Percentiles rank a stretch among this genome's conserved stretches.
These are phyloP conservation scores for Ogataea pignaliae DNA, from an alignment of 805 yeast species.

Conservation along the genomic window DNA sequence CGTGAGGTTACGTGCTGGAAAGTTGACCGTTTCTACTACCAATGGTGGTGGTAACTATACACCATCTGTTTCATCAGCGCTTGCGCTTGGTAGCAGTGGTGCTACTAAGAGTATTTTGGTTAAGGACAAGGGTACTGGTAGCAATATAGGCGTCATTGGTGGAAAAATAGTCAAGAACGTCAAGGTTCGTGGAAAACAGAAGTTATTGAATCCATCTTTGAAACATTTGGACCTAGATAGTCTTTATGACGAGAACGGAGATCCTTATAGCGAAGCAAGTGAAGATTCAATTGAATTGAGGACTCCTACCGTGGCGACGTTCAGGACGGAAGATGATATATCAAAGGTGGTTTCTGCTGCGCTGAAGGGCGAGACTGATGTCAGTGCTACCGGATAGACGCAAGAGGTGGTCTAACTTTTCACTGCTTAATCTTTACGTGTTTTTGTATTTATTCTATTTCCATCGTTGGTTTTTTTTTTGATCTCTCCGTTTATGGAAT, in stretches of 20 bases:
- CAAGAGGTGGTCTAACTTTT: too few relatives aligned
- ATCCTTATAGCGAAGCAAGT: conserved; percentile 14
- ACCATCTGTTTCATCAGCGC: too few relatives aligned
- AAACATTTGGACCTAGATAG: conserved; percentile 22
- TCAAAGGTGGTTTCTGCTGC: neutral
- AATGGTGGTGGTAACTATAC: too few relatives aligned
- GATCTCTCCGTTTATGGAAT: too few relatives aligned
- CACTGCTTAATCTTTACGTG: too few relatives aligned
- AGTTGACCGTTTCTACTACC: too few relatives aligned
- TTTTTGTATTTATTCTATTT: too few relatives aligned
- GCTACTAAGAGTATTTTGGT: conserved; percentile 13
- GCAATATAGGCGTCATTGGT: conserved; percentile 1
- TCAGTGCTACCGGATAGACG: too few relatives aligned
- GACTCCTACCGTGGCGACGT: neutral
- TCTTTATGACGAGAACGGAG: conserved; percentile 17
- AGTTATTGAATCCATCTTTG: conserved; percentile 20
- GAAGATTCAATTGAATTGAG: conserved; percentile 4
- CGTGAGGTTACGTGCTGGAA: too few relatives aligned
- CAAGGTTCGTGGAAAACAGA: conserved; percentile 18
- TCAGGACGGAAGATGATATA: neutral
- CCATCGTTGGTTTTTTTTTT: too few relatives aligned
- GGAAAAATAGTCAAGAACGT: conserved; percentile 14
- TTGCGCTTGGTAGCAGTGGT: neutral
- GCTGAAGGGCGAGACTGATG: too few relatives aligned
- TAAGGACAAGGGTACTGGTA: conserved; percentile 6